These are phyloP conservation scores for Paxillus rubicundulus DNA, from an alignment of 768 basidiomycete genomes.

Conservation along the genomic window DNA sequence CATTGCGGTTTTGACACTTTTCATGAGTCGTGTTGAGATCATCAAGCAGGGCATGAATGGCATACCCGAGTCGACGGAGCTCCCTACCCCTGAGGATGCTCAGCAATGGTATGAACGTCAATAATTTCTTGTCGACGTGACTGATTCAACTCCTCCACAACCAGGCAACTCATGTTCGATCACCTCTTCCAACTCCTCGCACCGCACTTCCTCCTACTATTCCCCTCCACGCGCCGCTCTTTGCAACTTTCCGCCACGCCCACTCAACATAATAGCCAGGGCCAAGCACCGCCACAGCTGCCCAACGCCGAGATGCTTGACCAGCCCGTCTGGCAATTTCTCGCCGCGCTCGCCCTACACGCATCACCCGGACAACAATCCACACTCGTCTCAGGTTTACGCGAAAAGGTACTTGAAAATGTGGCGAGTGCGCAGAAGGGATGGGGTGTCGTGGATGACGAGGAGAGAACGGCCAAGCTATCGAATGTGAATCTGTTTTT, in stretches of 20 bases:
- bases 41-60: conserved; percentile 71
- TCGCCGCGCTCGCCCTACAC: conserved; percentile 84
- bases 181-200: conserved; percentile 79
- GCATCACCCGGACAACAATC: conserved; percentile 87
- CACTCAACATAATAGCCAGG: conserved; percentile 35
- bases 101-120: conserved; percentile 66
- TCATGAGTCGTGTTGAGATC: conserved; percentile 90
- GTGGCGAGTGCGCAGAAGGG: conserved; percentile 78
- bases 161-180: conserved; percentile 85
- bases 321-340: conserved; percentile 93
- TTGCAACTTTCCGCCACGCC: conserved; percentile 38
- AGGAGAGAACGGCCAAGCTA: conserved; percentile 73
- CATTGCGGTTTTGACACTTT: conserved; percentile 83
- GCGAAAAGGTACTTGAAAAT: conserved; percentile 93
- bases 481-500: conserved; percentile 92
- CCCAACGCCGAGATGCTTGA: conserved; percentile 60
- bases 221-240: conserved; percentile 83
- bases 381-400: conserved; percentile 74
- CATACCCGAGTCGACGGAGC: conserved; percentile 51
- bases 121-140: not conserved
- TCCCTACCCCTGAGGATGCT: conserved; percentile 68
- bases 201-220: conserved; percentile 74
- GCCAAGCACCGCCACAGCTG: conserved; percentile 67
- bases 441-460: conserved; percentile 62
- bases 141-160: conserved; percentile 10